Percentiles rank a stretch among this genome's conserved stretches.
These are phyloP conservation scores for Kingdonia uniflora DNA, from an alignment of 164 flowering plant species.

Conservation along the genomic window DNA sequence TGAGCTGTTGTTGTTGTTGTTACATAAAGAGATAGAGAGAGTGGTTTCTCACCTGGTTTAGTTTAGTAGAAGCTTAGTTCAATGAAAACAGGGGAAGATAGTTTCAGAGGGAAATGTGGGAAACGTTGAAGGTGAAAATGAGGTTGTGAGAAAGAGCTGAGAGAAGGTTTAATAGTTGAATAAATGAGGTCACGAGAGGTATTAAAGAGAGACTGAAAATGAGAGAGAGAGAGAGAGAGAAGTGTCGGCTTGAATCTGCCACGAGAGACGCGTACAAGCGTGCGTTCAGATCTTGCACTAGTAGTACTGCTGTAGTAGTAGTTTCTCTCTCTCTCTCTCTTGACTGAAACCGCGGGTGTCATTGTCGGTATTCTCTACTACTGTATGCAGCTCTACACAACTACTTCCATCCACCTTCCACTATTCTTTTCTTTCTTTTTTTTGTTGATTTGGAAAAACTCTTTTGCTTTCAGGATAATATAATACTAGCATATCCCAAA, in stretches of 20 bases:
- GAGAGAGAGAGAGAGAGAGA: not conserved
- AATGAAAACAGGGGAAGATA: not conserved
- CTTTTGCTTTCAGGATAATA: too few species aligned
- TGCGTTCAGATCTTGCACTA: not conserved
- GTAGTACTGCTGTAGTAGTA: not conserved
- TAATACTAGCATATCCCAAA: too few species aligned
- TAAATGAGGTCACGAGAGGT: not conserved
- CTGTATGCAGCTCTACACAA: too few species aligned
- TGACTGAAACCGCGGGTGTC: constrained; percentile 5
- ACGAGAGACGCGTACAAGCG: not conserved
- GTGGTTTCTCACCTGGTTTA: not conserved
- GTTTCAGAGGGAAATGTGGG: not conserved
- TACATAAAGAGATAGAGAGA: not conserved
- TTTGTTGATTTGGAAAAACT: too few species aligned
- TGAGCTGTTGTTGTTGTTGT: not conserved
- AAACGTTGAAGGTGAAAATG: not conserved
- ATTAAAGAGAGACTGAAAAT: not conserved
- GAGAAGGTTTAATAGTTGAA: not conserved
- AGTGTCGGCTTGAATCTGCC: constrained; percentile 3
- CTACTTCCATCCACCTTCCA: too few species aligned
- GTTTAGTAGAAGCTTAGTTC: not conserved
- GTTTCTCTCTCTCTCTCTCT: not conserved
- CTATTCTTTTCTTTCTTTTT: too few species aligned
- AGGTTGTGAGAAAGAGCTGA: not conserved
- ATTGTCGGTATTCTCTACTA: not conserved